A percentile compares a stretch with the other conserved stretches of the same genome.
These are phyloP conservation scores for Penstemon newberryi DNA, from an alignment of 257 asterid genomes.

Conservation along the genomic window DNA sequence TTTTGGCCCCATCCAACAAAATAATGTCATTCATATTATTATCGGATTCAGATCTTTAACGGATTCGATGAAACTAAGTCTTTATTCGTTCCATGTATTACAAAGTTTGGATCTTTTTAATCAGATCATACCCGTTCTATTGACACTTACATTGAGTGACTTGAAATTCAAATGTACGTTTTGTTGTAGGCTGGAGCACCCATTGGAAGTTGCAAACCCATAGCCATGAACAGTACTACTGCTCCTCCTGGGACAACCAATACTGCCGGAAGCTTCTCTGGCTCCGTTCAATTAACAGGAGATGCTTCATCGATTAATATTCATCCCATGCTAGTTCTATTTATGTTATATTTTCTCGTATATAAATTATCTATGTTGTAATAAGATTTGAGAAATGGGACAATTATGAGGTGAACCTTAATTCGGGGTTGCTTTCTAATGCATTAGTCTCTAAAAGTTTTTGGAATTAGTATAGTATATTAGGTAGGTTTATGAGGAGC, in stretches of 20 bases:
- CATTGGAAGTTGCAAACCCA: conserved; percentile 74
- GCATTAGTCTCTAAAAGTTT: conserved; percentile 31
- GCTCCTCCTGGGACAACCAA: conserved; percentile 32
- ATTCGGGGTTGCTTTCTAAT: conserved; percentile 19
- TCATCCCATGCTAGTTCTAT: conserved; percentile 32
- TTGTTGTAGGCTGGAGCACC: conserved; percentile 75
- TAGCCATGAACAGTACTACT: conserved; percentile 47
- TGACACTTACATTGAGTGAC: neutral
- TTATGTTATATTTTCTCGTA: conserved; percentile 33
- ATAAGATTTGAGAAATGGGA: conserved; percentile 28
- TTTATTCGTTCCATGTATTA: no score
- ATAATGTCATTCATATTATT: no score
- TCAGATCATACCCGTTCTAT: no score
- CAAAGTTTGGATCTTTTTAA: no score
- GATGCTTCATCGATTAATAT: conserved; percentile 48
- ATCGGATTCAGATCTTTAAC: no score
- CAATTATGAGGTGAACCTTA: conserved; percentile 19
- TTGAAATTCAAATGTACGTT: conserved; percentile 4
- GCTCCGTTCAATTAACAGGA: conserved; percentile 83
- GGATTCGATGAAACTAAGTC: no score
- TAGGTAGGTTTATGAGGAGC: conserved; percentile 19
- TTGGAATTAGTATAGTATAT: conserved; percentile 44
- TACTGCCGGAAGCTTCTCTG: conserved; percentile 82
- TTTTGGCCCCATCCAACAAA: no score
- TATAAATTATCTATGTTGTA: conserved; percentile 31